Base-by-base conservation (phyloP, 352 stramenopile species). In the Pythium guiyangense region DNA sequence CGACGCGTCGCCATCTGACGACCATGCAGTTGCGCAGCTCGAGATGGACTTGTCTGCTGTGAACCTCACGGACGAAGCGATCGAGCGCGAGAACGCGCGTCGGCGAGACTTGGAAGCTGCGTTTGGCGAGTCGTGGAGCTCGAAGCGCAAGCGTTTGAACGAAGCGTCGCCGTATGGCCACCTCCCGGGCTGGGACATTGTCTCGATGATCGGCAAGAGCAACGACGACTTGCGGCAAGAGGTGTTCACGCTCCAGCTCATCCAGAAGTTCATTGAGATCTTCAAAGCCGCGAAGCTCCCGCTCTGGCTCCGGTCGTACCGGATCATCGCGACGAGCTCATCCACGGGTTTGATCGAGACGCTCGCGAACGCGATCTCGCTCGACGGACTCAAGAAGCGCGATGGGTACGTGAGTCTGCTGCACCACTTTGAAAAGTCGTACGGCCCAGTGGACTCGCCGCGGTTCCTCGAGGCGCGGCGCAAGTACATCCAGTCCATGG, bases 161-260 rank as follows among this genome's bases (percentile, higher is more conserved):
- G 80, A 83, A 22, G 76, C 74, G 6, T 98, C 91, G 45, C 84
- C 87, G 29, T 90, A 96, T 49, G 95, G 90, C 20, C 81, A 92
- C 17, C 62, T 90, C 20, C 77, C 89, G 9, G 93, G 90, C 10
- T 99, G 92, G 92, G 91, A 98, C 62, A 92, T 98, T 46, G 79
- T 96, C 22, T 96, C 90, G 20, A 96, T 99, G 69, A 99, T 99
- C 68, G 94, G 98, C 34, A 99, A 99, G 69, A 98, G 92, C 35
- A 98, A 99, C 66, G 97, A 99, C 71, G 97, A 99, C 66, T 71
- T 99, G 56, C 83, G 97, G 8, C 97, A 99, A 73, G 97, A 99
- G 71, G 94, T 98, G 22, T 99, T 99, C 73, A 96, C 97, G 15
- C 86, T 99, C 62, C 96, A 99, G 69, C 73, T 99, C 10, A 99